Evolutionary conservation across 2,329 filamentous ascomycete species (phyloP).

Genomic region (Fusarium aywerte): DNA sequence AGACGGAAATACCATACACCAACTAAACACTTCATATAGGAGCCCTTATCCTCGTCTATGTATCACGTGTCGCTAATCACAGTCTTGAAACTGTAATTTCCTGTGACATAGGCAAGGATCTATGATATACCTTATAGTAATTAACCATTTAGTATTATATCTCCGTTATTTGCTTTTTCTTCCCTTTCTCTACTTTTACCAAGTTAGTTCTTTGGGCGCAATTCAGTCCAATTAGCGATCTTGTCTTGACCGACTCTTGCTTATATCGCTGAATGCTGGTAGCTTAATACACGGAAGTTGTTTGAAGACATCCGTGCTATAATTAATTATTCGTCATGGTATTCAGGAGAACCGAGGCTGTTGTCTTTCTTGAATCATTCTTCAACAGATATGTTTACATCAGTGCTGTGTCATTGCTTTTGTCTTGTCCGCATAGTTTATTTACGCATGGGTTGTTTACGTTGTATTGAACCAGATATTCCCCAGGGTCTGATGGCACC

Average conservation of each 20-base stretch:
- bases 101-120: constrained; percentile 19
- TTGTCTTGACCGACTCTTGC: constrained; percentile 1
- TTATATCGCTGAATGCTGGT: constrained; percentile 11
- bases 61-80: constrained; percentile 23
- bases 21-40: not conserved
- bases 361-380: not conserved
- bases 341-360: not conserved
- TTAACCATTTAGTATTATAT: constrained; percentile 1
- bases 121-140: constrained; percentile 13
- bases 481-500: constrained; percentile 20
- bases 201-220: not conserved
- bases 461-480: constrained; percentile 24
- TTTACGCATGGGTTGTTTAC: not conserved
- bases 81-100: constrained; percentile 16
- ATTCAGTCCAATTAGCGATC: not conserved
- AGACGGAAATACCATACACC: constrained; percentile 9
- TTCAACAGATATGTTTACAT: not conserved
- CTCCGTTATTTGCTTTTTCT: not conserved
- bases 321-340: not conserved
- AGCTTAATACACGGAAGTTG: constrained; percentile 3
- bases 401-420: not conserved
- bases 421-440: not conserved
- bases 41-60: constrained; percentile 1
- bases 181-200: not conserved
- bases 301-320: not conserved